Percentiles rank a stretch among this genome's conserved stretches.
Evolutionary conservation across 2,329 filamentous ascomycete genomes (phyloP).

Genomic region (Aspergillus sojae): DNA sequence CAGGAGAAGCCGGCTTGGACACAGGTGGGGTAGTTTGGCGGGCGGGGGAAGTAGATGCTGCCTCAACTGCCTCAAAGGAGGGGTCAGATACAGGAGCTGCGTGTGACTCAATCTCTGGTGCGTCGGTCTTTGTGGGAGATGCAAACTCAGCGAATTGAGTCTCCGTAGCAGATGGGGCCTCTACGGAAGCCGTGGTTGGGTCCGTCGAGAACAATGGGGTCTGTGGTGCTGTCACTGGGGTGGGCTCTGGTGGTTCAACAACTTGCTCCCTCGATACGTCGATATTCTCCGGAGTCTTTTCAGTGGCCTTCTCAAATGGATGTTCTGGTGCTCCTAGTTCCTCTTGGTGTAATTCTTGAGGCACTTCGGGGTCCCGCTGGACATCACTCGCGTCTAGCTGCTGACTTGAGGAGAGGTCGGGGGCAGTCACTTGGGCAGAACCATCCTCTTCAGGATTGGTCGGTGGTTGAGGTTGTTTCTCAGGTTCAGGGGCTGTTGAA

Average conservation of each 20-base stretch:
- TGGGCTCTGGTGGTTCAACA: constrained; percentile 18
- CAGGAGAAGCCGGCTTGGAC: constrained; percentile 22
- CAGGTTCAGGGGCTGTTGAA: constrained; percentile 17
- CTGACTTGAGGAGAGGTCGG: constrained; percentile 19
- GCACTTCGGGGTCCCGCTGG: constrained; percentile 15
- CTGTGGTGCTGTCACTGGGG: constrained; percentile 28
- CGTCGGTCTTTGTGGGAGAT: constrained; percentile 21
- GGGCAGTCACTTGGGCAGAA: constrained; percentile 15
- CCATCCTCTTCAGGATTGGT: constrained; percentile 17
- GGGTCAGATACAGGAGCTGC: constrained; percentile 16
- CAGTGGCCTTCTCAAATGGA: constrained; percentile 11
- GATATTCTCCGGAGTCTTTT: constrained; percentile 15
- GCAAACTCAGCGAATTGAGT: constrained; percentile 31
- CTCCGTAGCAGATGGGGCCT: constrained; percentile 32
- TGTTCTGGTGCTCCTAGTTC: constrained; percentile 16
- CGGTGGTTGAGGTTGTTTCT: constrained; percentile 13
- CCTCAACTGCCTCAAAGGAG: constrained; percentile 12
- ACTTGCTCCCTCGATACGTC: constrained; percentile 10
- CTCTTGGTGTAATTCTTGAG: constrained; percentile 18
- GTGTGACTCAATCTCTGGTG: constrained; percentile 17
- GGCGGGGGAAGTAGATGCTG: constrained; percentile 12
- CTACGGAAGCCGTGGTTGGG: constrained; percentile 7
- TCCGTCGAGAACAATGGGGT: constrained; percentile 26
- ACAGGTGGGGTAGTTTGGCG: constrained; percentile 18
- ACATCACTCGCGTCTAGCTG: constrained; percentile 23